These are phyloP conservation scores for Linum usitatissimum DNA, from an alignment of 345 rosid species.

Conservation along the genomic window DNA sequence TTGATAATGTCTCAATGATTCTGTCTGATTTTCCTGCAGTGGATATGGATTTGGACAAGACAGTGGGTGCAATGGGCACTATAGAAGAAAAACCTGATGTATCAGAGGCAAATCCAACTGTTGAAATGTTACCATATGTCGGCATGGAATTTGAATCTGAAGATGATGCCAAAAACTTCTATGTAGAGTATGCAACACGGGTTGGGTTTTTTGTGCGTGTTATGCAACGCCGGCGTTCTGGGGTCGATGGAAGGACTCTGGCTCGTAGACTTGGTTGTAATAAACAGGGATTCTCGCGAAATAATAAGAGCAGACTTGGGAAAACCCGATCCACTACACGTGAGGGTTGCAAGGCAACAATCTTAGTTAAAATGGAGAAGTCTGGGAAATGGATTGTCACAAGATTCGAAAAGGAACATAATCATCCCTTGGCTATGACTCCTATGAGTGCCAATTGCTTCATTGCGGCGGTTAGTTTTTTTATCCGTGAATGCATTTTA, in stretches of 20 bases:
- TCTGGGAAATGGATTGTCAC: constrained; percentile 76
- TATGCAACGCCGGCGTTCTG: constrained; percentile 77
- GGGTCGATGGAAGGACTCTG: constrained; percentile 64
- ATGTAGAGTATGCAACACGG: constrained; percentile 49
- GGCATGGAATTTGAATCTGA: constrained; percentile 80
- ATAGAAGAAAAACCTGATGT: constrained; percentile 28
- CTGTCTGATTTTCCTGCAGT: constrained; percentile 21
- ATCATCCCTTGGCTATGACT: constrained; percentile 50
- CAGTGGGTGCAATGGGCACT: constrained; percentile 15
- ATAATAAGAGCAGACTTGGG: constrained; percentile 30
- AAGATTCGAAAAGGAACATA: constrained; percentile 68
- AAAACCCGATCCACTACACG: constrained; percentile 52
- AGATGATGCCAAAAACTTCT: constrained; percentile 58
- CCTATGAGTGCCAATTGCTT: constrained; percentile 35
- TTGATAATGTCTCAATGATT: neutral
- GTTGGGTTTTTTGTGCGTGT: constrained; percentile 62
- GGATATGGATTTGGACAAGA: constrained; percentile 35
- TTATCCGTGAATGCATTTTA: neutral
- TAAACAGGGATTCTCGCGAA: constrained; percentile 59
- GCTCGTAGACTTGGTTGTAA: constrained; percentile 81
- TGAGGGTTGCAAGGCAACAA: constrained; percentile 81
- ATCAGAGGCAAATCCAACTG: constrained; percentile 25
- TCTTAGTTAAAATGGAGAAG: constrained; percentile 67
- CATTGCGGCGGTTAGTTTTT: constrained; percentile 34
- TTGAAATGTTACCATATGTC: constrained; percentile 39